phyloP scores from a whole-genome alignment of 108 stramenopile genomes.

The Cyclotella cryptica region DNA sequence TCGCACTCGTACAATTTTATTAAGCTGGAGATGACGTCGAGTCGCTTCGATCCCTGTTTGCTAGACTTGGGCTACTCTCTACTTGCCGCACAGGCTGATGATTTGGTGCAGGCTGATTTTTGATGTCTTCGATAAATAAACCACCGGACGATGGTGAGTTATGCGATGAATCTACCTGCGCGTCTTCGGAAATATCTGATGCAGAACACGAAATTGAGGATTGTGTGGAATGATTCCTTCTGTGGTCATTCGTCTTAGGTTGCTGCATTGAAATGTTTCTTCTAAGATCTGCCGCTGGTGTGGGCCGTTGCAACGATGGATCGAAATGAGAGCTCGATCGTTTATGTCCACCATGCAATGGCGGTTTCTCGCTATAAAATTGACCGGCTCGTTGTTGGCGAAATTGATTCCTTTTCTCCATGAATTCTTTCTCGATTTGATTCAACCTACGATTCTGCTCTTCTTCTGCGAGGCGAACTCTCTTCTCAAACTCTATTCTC shows the following conservation, averaged over 20 bases:
- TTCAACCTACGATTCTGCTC: constrained; percentile 81
- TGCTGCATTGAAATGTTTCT: constrained; percentile 24
- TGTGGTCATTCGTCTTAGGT: constrained; percentile 23
- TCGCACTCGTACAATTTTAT: neutral
- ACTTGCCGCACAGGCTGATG: neutral
- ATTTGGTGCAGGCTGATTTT: neutral
- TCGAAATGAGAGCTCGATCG: constrained; percentile 55
- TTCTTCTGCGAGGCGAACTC: constrained; percentile 79
- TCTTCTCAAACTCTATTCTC: constrained; percentile 84
- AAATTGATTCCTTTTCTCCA: constrained; percentile 44
- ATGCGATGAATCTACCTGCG: constrained; percentile 8
- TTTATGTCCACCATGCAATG: constrained; percentile 46
- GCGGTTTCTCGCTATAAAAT: constrained; percentile 26
- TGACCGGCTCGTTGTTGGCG: constrained; percentile 23
- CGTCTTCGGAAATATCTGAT: constrained; percentile 24
- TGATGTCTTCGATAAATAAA: constrained; percentile 12
- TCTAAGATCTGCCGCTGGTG: constrained; percentile 26
- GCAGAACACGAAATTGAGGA: constrained; percentile 14
- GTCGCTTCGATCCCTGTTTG: constrained; percentile 25
- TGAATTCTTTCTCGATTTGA: constrained; percentile 74
- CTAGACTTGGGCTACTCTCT: constrained; percentile 11
- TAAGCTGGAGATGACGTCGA: constrained; percentile 41
- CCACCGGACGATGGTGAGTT: constrained; percentile 13
- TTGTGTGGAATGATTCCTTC: constrained; percentile 19
- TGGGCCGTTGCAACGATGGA: constrained; percentile 17